Evolutionary conservation across 441 rosid species (phyloP).

Genomic region (Codiaeum variegatum): DNA sequence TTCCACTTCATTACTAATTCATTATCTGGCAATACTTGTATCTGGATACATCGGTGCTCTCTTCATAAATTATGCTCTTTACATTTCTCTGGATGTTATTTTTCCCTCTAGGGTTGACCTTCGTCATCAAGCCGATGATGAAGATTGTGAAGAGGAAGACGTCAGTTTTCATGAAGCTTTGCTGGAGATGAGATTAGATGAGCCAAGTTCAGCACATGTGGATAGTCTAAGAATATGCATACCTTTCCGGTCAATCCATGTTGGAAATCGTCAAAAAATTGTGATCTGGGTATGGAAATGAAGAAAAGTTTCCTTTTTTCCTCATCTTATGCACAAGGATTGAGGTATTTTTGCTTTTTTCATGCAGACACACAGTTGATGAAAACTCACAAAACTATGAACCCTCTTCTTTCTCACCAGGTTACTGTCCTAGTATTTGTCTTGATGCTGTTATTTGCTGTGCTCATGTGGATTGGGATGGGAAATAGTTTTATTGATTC

Average conservation of each 20-base stretch:
- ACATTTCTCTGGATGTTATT: conserved; percentile 12
- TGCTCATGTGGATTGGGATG: conserved; percentile 54
- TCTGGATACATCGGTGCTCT: background rate
- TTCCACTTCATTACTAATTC: background rate
- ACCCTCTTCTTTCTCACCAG: conserved; percentile 30
- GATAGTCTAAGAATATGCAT: conserved; percentile 42
- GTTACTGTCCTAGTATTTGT: conserved; percentile 37
- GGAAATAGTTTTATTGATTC: conserved; percentile 39
- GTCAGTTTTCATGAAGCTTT: conserved; percentile 50
- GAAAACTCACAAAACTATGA: conserved; percentile 4
- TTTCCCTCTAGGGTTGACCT: conserved; percentile 59
- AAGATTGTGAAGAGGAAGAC: conserved; percentile 79
- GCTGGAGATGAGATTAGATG: conserved; percentile 36
- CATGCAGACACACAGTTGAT: background rate
- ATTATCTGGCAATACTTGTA: background rate
- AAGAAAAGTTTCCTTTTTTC: conserved; percentile 4
- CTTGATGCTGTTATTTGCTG: conserved; percentile 47
- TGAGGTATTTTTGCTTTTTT: conserved; percentile 7
- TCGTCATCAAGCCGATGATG: conserved; percentile 87
- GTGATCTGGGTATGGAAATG: conserved; percentile 51
- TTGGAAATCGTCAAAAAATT: conserved; percentile 65
- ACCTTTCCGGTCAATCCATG: conserved; percentile 45
- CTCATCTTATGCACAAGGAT: conserved; percentile 7
- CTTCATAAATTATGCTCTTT: conserved; percentile 1
- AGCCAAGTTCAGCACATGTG: conserved; percentile 30